Percentiles rank a stretch among this genome's conserved stretches.
Conservation (phyloP, 495 filamentous ascomycete genomes). For the Penicillium herquei region DNA sequence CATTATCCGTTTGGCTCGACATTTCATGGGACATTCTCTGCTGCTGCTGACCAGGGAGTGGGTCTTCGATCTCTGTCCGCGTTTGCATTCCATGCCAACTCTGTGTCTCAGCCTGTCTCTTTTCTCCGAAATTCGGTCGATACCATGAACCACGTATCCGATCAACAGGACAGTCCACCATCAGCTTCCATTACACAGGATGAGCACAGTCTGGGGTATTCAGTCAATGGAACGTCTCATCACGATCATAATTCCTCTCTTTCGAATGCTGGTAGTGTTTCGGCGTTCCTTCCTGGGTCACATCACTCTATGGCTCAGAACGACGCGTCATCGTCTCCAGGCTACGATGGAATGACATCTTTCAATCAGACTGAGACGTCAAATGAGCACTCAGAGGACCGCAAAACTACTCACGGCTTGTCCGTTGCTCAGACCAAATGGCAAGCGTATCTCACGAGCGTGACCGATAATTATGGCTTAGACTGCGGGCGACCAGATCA, state of each 20-base stretch:
- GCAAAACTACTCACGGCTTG: conserved; percentile 11
- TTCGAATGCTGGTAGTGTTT: not conserved
- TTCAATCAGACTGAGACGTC: conserved; percentile 4
- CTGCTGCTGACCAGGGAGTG: conserved; percentile 28
- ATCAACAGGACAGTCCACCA: conserved; percentile 10
- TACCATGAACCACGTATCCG: conserved; percentile 7
- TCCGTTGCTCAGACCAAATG: conserved; percentile 35
- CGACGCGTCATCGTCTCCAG: conserved; percentile 3
- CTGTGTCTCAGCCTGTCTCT: conserved; percentile 36
- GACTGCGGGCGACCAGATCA: conserved; percentile 67
- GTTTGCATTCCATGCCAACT: conserved; percentile 31
- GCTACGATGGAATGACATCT: not conserved
- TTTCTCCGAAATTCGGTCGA: conserved; percentile 35
- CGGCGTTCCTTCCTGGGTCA: conserved; percentile 6
- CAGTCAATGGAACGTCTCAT: not conserved
- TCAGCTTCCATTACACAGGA: not conserved
- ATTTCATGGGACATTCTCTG: conserved; percentile 23
- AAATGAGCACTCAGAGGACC: conserved; percentile 4
- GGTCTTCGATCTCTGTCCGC: conserved; percentile 30
- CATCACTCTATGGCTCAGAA: conserved; percentile 2
- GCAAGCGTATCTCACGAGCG: conserved; percentile 41
- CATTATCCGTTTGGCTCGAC: conserved; percentile 21
- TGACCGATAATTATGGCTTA: conserved; percentile 58
- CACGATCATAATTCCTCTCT: not conserved
- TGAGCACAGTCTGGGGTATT: conserved; percentile 8